Evolutionary conservation across 2,329 filamentous ascomycete genomes (phyloP).

Genomic region (Lasiodiplodia gonubiensis): DNA sequence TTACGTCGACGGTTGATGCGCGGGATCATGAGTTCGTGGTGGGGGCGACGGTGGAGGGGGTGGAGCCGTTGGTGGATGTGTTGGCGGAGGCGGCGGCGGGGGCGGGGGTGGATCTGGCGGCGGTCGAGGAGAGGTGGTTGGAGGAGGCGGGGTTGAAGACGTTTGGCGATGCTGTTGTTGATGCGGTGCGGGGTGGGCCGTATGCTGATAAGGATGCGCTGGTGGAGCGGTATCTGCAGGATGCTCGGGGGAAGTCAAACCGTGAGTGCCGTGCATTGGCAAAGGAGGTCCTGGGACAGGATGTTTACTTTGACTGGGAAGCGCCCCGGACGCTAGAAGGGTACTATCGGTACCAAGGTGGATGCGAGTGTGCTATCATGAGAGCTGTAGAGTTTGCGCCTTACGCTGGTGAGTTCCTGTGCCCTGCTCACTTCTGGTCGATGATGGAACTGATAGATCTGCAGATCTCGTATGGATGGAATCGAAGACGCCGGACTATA

Average conservation of each 20-base stretch:
- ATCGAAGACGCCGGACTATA: slow-evolving; percentile 90
- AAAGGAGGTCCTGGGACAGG: slow-evolving; percentile 68
- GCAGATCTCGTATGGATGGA: slow-evolving; percentile 99
- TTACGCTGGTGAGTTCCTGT: slow-evolving; percentile 57
- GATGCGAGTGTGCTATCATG: slow-evolving; percentile 88
- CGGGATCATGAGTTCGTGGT: slow-evolving; percentile 89
- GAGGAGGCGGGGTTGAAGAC: slow-evolving; percentile 32
- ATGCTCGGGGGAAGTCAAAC: neutral
- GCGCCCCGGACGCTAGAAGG: slow-evolving; percentile 88
- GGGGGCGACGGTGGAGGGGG: slow-evolving; percentile 68
- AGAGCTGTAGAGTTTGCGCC: slow-evolving; percentile 89
- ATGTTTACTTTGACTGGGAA: slow-evolving; percentile 95
- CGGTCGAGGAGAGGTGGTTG: slow-evolving; percentile 46
- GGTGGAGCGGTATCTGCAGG: neutral
- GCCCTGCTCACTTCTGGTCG: rapidly evolving
- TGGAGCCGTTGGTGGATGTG: neutral
- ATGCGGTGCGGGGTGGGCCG: neutral
- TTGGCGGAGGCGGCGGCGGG: slow-evolving; percentile 69
- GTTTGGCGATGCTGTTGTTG: neutral
- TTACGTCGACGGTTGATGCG: slow-evolving; percentile 87
- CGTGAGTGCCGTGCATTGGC: neutral
- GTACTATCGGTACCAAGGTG: slow-evolving; percentile 90
- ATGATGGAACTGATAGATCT: neutral
- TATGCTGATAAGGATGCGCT: neutral
- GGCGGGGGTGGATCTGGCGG: slow-evolving; percentile 6